A percentile compares a stretch with the other conserved stretches of the same genome.
Evolutionary conservation across 1,284 basidiomycete species (phyloP).

Genomic region (Dichomitus squalens): DNA sequence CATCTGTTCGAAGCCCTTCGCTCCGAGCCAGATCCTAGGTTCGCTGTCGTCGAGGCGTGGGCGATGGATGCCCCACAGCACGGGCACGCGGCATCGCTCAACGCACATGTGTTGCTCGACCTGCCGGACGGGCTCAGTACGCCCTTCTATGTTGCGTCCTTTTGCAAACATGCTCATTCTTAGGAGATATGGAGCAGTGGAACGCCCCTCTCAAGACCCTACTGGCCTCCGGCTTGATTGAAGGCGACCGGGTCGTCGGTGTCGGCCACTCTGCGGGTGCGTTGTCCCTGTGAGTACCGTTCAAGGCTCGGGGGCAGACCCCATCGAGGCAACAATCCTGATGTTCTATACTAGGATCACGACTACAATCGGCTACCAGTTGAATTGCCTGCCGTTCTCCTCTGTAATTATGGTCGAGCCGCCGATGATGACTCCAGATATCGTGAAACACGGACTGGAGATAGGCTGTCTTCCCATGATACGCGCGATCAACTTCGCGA

Average conservation of each 20-base stretch:
- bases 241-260: background rate
- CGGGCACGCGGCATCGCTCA: conserved; percentile 3
- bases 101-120: background rate
- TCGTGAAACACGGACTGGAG: background rate
- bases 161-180: background rate
- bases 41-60: conserved; percentile 11
- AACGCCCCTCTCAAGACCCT: background rate
- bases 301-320: background rate
- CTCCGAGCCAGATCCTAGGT: background rate
- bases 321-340: background rate
- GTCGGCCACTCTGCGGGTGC: conserved; percentile 15
- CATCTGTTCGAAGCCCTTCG: background rate
- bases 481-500: background rate
- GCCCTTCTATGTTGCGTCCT: background rate
- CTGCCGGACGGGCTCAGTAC: conserved; percentile 1
- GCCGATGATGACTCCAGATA: background rate
- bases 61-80: conserved; percentile 11
- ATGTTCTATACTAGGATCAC: background rate
- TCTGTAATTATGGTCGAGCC: background rate
- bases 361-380: background rate
- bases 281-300: background rate
- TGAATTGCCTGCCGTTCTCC: background rate
- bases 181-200: background rate
- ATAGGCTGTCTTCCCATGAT: background rate
- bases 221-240: conserved; percentile 8